phyloP scores from a whole-genome alignment of 75 land plant genomes.

The Cunninghamia lanceolata region DNA sequence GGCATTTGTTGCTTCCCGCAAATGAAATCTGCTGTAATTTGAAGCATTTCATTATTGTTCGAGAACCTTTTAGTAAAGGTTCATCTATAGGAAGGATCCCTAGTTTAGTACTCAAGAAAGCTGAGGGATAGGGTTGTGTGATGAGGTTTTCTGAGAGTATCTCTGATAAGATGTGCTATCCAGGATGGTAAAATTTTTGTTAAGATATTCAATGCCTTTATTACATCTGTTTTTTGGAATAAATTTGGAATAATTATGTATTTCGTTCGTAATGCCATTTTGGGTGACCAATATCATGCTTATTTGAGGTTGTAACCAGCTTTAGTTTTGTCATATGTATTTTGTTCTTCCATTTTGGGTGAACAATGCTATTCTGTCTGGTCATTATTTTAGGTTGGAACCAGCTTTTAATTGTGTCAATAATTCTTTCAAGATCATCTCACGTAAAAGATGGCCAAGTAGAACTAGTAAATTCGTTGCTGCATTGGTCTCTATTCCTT shows the following conservation, averaged over 20 bases:
- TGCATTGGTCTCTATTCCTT: too few relatives aligned
- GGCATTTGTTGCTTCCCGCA: slow-evolving; percentile 42
- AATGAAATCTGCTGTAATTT: background rate
- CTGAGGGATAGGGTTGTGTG: background rate
- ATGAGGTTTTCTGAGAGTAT: background rate
- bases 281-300: background rate
- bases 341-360: too few relatives aligned
- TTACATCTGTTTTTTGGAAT: background rate
- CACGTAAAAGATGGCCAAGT: too few relatives aligned
- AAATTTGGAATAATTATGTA: background rate
- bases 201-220: background rate
- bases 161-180: background rate
- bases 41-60: background rate
- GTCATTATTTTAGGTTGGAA: too few relatives aligned
- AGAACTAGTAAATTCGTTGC: too few relatives aligned
- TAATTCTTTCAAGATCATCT: too few relatives aligned
- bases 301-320: too few relatives aligned
- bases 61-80: background rate
- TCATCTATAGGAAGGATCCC: background rate
- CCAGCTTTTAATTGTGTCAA: too few relatives aligned
- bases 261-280: background rate
- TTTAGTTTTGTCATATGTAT: too few relatives aligned
- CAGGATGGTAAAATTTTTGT: background rate
- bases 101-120: background rate
- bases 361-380: too few relatives aligned